Evolutionary conservation across 148 eudicot species (phyloP), one percentile per base, ranked within the genome.

Genomic region (Rhododendron kiyosumense): DNA sequence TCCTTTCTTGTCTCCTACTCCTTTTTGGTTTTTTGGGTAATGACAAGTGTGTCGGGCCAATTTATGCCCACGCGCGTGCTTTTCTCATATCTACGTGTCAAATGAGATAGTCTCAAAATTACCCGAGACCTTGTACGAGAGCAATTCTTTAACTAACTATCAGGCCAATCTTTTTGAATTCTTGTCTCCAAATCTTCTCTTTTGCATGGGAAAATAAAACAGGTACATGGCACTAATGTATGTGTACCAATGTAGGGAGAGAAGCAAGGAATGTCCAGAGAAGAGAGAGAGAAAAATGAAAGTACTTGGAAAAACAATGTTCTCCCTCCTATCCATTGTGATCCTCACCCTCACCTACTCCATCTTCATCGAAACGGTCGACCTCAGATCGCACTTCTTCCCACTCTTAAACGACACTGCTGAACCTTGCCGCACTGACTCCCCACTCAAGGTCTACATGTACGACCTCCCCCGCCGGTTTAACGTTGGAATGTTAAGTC

Each of bases 391-490:
- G 8, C 90, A 92, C 13, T 79, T 93, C 81, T 82, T 80, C 79
- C 89, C 93, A 24, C 87, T 92, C 4, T 51, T 85, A 3, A 92
- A 84, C 20, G 38, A 67, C 73, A 30, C 75, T 86, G 84, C 71
- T 59, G 81, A 86, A 28, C 89, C 90, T 14, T 90, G 93, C 75
- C 11, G 11, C 81, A 73, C 67, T 30, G 71, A 46, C 30, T 30
- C 91, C 3, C 93, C 94, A 7, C 91, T 95, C 46, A 86, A 82
- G 78, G 98, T 95, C 4, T 95, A 88, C 88, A 94, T 95, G 98
- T 95, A 95, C 82, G 96, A 95, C 51, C 89, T 95, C 26, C 96
- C 95, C 17, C 86, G 86, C 46, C 89, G 92, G 49, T 95, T 95
- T 82, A 92, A 95, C 61, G 90, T 94, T 15, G 94, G 90, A 0